Evolutionary conservation across 225 moss, liverwort and hornwort species (phyloP), one percentile per base, ranked within the genome.

Genomic region (Marchantia polymorpha): DNA sequence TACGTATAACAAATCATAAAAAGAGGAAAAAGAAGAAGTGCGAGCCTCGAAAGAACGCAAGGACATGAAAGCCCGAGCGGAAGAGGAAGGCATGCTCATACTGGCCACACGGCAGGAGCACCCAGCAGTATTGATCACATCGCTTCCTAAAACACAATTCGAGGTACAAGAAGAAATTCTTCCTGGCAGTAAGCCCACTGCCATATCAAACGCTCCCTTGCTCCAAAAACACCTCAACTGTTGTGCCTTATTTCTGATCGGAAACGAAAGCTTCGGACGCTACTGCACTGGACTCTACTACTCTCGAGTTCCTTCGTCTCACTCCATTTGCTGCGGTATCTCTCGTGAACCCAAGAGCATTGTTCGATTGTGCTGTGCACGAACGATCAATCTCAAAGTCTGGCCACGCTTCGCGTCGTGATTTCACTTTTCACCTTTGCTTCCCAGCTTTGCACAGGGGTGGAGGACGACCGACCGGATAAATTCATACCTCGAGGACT

Each of bases 111-210:
- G 66, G 31, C 67, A 73, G 49, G 67, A 7, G 69, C 75, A 64
- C 30, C 75, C 75, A 31, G 8, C 64, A 49, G 64, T 65, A 55
- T 39, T 39, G 14, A 26, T 47, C 47, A 50, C 81, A 79, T 83
- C 70, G 31, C 76, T 54, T 51, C 50, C 79, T 23, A n/a, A 31
- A 53, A 50, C 19, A 51, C 72, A 80, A 77, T 74, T 84, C 46
- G 59, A 23, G 73, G 39, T 51, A 39, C 76, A 61, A 72, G 73
- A 50, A 23, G 82, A 69, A 27, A 70, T 60, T 26, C 59, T 19
- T 68, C 82, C 72, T 17, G 84, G 61, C 66, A 73, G 52, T 64
- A 77, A 64, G 22, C 69, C 64, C 59, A 82, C 87, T 82, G 84
- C 84, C 84, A 87, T 84, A 70, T 82, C 82, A 69, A 55, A 69